These are phyloP conservation scores for Calocera cornea DNA, from an alignment of 768 basidiomycete species.

Conservation along the genomic window DNA sequence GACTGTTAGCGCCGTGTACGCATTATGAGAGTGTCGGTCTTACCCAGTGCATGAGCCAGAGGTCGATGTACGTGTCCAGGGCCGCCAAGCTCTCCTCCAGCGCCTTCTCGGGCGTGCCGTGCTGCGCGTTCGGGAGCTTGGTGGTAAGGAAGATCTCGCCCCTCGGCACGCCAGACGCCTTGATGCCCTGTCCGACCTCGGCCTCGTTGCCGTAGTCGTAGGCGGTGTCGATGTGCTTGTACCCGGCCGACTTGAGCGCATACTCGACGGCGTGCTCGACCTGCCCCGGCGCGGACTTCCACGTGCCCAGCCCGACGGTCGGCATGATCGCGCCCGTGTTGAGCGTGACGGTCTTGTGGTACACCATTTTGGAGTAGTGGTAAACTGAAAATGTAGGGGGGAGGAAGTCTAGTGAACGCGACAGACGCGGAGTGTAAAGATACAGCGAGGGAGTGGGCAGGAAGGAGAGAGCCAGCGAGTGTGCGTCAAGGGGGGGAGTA, in stretches of 20 bases:
- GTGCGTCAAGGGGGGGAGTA: not conserved
- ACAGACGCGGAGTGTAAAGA: not conserved
- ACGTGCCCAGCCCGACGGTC: constrained; percentile 38
- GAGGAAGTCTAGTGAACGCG: not conserved
- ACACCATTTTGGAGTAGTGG: not conserved
- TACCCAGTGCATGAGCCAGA: constrained; percentile 37
- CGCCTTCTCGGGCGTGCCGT: constrained; percentile 43
- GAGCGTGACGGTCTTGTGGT: constrained; percentile 1
- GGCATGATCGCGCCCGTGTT: constrained; percentile 2
- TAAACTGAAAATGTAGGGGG: not conserved
- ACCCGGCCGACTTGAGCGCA: constrained; percentile 55
- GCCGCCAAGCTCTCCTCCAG: constrained; percentile 52
- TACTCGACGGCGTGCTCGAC: constrained; percentile 62
- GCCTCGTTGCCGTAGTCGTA: constrained; percentile 48
- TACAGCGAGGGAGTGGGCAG: not conserved
- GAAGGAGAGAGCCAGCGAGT: not conserved
- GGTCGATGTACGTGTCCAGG: constrained; percentile 68
- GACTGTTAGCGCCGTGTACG: not conserved
- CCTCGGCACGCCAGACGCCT: constrained; percentile 57
- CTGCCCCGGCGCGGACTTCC: constrained; percentile 56
- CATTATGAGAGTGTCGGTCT: not conserved
- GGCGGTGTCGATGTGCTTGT: constrained; percentile 60
- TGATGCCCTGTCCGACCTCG: constrained; percentile 73
- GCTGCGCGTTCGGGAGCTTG: constrained; percentile 47
- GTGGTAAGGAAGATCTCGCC: constrained; percentile 62